phyloP scores from a whole-genome alignment of 176 grass and related monocot genomes.

The Triticum urartu region DNA sequence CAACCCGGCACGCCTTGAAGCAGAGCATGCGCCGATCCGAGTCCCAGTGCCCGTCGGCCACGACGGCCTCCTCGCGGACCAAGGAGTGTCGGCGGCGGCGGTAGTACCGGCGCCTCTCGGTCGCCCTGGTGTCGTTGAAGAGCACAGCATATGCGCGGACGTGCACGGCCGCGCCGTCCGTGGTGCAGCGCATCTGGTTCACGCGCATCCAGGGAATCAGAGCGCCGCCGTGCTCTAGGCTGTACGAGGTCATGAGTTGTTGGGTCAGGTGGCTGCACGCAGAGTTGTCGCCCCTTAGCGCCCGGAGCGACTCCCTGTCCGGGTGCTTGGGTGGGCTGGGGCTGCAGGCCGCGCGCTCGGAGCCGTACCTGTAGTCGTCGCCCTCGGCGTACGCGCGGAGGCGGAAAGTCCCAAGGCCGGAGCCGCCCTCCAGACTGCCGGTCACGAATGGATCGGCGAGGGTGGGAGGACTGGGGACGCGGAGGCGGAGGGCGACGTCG shows the following conservation, averaged over 20 bases:
- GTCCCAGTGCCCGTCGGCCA: conserved; percentile 67
- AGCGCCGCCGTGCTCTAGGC: neutral
- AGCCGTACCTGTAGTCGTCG: conserved; percentile 35
- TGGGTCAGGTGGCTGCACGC: neutral
- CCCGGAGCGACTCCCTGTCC: no score
- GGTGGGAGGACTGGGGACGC: conserved; percentile 19
- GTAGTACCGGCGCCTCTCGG: neutral
- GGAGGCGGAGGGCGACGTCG: conserved; percentile 31
- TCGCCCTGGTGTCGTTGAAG: conserved; percentile 16
- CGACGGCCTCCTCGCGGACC: conserved; percentile 22
- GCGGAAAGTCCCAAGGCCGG: conserved; percentile 26
- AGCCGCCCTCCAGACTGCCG: conserved; percentile 26
- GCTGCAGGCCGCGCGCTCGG: neutral
- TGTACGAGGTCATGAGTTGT: conserved; percentile 1
- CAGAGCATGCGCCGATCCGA: conserved; percentile 28
- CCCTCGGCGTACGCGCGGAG: conserved; percentile 19
- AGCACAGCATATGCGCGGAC: conserved; percentile 33
- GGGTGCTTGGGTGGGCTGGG: neutral
- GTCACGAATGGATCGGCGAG: conserved; percentile 31
- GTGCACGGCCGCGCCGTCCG: neutral
- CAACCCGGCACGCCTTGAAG: conserved; percentile 42
- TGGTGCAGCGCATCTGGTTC: conserved; percentile 33
- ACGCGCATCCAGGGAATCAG: conserved; percentile 18
- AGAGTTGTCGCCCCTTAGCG: neutral
- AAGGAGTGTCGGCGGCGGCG: neutral